Conservation (phyloP, 192 early-diverging fungal genomes). For the Obelidium mucronatum region DNA sequence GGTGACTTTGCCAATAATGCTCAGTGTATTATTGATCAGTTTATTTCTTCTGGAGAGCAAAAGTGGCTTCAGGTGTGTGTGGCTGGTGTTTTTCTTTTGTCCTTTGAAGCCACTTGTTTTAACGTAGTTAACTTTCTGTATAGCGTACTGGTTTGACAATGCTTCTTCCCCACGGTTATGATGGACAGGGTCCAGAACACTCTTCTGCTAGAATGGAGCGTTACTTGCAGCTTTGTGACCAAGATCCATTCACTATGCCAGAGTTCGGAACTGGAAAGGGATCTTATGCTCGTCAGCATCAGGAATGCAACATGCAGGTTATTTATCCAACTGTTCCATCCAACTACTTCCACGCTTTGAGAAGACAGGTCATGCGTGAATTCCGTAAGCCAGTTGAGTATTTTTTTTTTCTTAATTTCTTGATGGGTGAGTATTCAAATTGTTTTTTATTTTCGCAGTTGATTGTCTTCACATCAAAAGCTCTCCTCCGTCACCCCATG, state of each 20-base stretch:
- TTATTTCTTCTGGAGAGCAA: constrained; percentile 93
- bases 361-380: constrained; percentile 95
- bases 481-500: constrained; percentile 91
- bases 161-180: constrained; percentile 96
- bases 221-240: constrained; percentile 94
- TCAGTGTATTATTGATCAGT: constrained; percentile 98
- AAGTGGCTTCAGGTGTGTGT: constrained; percentile 87
- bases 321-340: constrained; percentile 96
- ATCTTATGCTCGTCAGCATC: constrained; percentile 84
- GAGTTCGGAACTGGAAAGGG: constrained; percentile 48
- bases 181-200: constrained; percentile 99
- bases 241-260: constrained; percentile 83
- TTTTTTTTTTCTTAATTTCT: constrained; percentile 22
- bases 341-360: constrained; percentile 96
- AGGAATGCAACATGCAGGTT: constrained; percentile 99
- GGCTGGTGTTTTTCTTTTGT: constrained; percentile 2
- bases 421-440: background rate
- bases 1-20: constrained; percentile 98
- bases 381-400: constrained; percentile 90
- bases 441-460: constrained; percentile 50
- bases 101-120: background rate
- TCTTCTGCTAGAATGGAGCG: constrained; percentile 95
- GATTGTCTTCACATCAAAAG: constrained; percentile 83
- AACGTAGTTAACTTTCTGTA: background rate
- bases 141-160: constrained; percentile 89